These are phyloP conservation scores for Talaromyces sp. DNA, from an alignment of 2,329 filamentous ascomycete species.

Conservation along the genomic window DNA sequence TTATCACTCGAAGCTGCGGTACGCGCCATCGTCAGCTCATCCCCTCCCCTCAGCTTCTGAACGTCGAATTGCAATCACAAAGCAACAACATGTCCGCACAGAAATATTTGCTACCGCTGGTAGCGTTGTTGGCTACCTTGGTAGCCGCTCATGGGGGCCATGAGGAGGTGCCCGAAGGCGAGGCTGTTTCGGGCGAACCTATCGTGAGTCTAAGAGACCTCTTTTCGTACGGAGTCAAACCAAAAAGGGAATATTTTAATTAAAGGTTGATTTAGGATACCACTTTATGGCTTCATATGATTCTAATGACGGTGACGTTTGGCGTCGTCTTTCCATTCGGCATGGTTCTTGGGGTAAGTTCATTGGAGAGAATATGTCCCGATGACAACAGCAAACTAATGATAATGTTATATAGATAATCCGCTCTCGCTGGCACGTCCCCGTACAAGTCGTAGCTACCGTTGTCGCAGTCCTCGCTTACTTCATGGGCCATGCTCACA, in stretches of 20 bases:
- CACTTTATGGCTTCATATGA: constrained; percentile 89
- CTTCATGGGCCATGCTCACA: constrained; percentile 86
- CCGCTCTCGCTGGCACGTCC: constrained; percentile 91
- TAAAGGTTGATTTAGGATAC: constrained; percentile 54
- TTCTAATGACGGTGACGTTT: constrained; percentile 81
- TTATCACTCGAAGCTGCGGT: not conserved
- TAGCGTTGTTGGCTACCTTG: constrained; percentile 28
- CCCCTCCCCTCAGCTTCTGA: not conserved
- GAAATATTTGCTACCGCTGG: constrained; percentile 20
- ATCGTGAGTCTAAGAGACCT: constrained; percentile 54
- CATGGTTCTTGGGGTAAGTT: constrained; percentile 82
- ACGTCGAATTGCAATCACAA: not conserved
- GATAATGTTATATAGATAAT: constrained; percentile 60
- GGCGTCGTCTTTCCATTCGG: constrained; percentile 89
- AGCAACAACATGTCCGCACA: constrained; percentile 10
- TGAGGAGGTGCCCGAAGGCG: constrained; percentile 63
- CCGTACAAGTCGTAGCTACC: constrained; percentile 72
- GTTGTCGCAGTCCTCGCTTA: constrained; percentile 77
- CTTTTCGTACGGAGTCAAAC: not conserved
- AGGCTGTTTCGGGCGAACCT: constrained; percentile 67
- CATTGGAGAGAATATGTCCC: not conserved
- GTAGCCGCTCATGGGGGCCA: constrained; percentile 52
- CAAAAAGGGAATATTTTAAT: constrained; percentile 10
- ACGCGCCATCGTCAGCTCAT: not conserved
- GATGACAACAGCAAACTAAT: not conserved